Evolutionary conservation across 31 red algal species (phyloP).

Genomic region (Endocladia muricata): DNA sequence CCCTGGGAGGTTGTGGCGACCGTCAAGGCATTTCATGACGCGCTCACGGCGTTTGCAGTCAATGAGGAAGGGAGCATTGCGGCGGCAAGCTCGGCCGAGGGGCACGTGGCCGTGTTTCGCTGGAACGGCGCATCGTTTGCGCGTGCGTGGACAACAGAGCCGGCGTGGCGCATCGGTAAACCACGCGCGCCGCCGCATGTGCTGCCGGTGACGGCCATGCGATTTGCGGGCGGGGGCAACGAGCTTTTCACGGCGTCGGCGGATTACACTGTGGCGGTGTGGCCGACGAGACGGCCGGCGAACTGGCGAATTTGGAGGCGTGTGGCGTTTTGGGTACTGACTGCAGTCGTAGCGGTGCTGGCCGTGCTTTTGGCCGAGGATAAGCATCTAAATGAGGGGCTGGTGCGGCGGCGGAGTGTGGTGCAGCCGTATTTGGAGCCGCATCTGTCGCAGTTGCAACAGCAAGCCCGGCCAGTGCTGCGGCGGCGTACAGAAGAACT

Average conservation of each 20-base stretch:
- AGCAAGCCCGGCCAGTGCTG: conserved; percentile 3
- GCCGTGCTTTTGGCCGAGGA: conserved; percentile 36
- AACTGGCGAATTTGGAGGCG: background rate
- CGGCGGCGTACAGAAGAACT: background rate
- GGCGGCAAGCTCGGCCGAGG: conserved; percentile 51
- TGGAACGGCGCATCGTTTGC: conserved; percentile 28
- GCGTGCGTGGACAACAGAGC: conserved; percentile 34
- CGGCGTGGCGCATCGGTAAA: background rate
- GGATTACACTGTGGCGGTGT: conserved; percentile 43
- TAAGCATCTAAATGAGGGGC: background rate
- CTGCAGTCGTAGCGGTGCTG: conserved; percentile 1
- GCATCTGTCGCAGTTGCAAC: conserved; percentile 19
- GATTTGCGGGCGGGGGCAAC: conserved; percentile 15
- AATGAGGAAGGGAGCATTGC: conserved; percentile 3
- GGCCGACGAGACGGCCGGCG: background rate
- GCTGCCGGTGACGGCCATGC: conserved; percentile 48
- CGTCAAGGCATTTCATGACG: conserved; percentile 12
- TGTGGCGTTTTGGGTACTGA: conserved; percentile 13
- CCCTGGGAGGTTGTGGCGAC: background rate
- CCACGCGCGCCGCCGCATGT: conserved; percentile 31
- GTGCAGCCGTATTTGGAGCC: conserved; percentile 24
- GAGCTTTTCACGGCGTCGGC: conserved; percentile 50
- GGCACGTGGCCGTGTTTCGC: conserved; percentile 40
- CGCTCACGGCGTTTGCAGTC: conserved; percentile 46
- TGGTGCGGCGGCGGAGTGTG: background rate